Conservation (phyloP, 768 basidiomycete species). For the Imleria badia region DNA sequence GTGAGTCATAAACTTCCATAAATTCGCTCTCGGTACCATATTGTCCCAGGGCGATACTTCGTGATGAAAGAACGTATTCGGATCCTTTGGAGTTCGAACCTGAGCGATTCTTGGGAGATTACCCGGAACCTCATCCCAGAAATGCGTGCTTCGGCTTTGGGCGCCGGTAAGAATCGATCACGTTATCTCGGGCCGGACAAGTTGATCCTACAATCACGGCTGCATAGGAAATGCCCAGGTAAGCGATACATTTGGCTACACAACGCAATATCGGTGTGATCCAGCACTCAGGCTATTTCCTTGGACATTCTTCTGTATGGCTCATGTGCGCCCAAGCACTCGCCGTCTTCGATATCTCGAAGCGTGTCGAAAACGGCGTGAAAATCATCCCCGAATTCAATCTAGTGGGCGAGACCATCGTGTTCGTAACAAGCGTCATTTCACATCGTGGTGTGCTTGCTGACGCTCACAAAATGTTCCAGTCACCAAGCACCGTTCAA, state of each 20-base stretch:
- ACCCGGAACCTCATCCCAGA: slow-evolving; percentile 15
- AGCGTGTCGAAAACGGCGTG: slow-evolving; percentile 39
- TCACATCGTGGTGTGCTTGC: not conserved
- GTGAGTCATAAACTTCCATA: not conserved
- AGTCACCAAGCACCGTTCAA: slow-evolving; percentile 16
- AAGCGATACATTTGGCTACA: not conserved
- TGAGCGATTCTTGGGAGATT: slow-evolving; percentile 23
- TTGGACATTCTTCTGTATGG: slow-evolving; percentile 29
- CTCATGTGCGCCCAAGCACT: slow-evolving; percentile 34
- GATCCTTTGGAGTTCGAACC: slow-evolving; percentile 23
- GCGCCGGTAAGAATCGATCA: slow-evolving; percentile 6
- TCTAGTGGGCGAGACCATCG: slow-evolving; percentile 9
- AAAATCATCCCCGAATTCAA: slow-evolving; percentile 47
- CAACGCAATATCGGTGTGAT: not conserved
- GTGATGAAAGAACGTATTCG: slow-evolving; percentile 14
- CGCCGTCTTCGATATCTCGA: slow-evolving; percentile 44
- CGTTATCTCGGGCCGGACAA: not conserved
- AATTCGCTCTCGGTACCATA: not conserved
- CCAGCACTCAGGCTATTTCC: slow-evolving; percentile 21
- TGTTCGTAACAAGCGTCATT: not conserved
- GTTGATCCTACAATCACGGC: not conserved
- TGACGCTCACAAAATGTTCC: not conserved
- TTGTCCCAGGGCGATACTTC: slow-evolving; percentile 16
- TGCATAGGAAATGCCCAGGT: slow-evolving; percentile 15
- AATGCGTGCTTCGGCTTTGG: slow-evolving; percentile 20